Evolutionary conservation across 2,329 filamentous ascomycete genomes (phyloP).

Genomic region (Aspergillus fischeri): DNA sequence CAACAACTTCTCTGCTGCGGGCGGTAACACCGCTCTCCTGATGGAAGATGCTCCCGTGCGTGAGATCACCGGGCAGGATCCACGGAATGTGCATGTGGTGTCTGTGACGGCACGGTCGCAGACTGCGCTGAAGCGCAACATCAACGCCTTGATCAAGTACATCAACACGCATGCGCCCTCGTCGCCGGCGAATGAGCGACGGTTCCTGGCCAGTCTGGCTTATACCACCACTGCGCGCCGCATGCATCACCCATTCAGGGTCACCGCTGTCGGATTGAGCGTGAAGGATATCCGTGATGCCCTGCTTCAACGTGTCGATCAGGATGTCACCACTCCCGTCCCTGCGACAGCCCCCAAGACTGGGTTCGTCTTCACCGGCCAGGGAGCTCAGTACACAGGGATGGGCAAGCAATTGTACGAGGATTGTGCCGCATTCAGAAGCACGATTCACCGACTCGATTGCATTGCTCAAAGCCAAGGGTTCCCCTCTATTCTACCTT

Average conservation of each 20-base stretch:
- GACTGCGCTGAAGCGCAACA: conserved; percentile 47
- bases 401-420: conserved; percentile 36
- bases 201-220: conserved; percentile 52
- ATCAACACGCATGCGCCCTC: conserved; percentile 46
- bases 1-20: conserved; percentile 68
- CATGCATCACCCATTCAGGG: conserved; percentile 36
- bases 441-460: conserved; percentile 29
- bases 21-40: conserved; percentile 63
- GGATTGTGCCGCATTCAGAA: conserved; percentile 26
- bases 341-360: conserved; percentile 26
- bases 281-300: conserved; percentile 27
- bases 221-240: conserved; percentile 63
- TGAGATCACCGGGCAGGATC: conserved; percentile 37
- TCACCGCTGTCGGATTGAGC: conserved; percentile 27
- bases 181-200: conserved; percentile 20
- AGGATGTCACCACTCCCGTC: conserved; percentile 25
- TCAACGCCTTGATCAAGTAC: conserved; percentile 50
- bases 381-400: conserved; percentile 36
- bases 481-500: conserved; percentile 34
- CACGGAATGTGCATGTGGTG: conserved; percentile 54
- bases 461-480: conserved; percentile 30
- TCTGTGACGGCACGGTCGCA: conserved; percentile 53
- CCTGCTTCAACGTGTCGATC: conserved; percentile 18
- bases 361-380: conserved; percentile 38
- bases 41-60: conserved; percentile 55